A percentile compares a stretch with the other conserved stretches of the same genome.
Conservation (phyloP, 192 early-diverging fungal species). For the Coemansia furcata region DNA sequence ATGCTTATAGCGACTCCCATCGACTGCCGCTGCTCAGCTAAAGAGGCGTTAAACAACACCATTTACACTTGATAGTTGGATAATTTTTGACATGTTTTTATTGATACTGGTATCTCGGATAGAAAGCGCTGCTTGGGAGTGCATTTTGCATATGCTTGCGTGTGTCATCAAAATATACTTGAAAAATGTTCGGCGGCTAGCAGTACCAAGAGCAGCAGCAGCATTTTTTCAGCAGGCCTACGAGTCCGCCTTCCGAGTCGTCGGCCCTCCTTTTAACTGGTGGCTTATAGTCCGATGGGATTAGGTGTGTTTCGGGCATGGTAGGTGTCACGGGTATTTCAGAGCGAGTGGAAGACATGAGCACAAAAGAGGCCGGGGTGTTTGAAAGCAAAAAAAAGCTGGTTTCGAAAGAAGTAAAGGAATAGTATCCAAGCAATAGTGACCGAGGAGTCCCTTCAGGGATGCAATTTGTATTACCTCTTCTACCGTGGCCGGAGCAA, state of each 20-base stretch:
- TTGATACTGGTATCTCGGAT: too few relatives aligned
- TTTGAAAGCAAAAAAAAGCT: not conserved
- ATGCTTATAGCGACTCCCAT: too few relatives aligned
- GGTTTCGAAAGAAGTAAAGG: not conserved
- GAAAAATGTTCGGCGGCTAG: not conserved
- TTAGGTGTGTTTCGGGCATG: not conserved
- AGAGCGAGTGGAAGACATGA: not conserved
- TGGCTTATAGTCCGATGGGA: not conserved
- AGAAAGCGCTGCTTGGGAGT: too few relatives aligned
- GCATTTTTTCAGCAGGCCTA: not conserved
- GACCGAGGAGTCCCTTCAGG: not conserved
- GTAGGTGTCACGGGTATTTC: not conserved
- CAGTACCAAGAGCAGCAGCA: conserved; percentile 7
- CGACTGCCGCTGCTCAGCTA: too few relatives aligned
- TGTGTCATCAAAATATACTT: not conserved
- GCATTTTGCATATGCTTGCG: not conserved
- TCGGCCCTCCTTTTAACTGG: not conserved
- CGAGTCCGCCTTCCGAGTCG: conserved; percentile 1
- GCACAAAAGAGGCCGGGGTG: too few relatives aligned
- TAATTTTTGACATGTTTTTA: too few relatives aligned
- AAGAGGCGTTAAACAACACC: too few relatives aligned
- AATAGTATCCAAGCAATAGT: not conserved
- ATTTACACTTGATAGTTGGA: too few relatives aligned
- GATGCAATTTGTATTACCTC: not conserved
- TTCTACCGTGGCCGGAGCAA: not conserved